phyloP scores from a whole-genome alignment of 169 alveolate genomes.

The Eimeria sp. region DNA sequence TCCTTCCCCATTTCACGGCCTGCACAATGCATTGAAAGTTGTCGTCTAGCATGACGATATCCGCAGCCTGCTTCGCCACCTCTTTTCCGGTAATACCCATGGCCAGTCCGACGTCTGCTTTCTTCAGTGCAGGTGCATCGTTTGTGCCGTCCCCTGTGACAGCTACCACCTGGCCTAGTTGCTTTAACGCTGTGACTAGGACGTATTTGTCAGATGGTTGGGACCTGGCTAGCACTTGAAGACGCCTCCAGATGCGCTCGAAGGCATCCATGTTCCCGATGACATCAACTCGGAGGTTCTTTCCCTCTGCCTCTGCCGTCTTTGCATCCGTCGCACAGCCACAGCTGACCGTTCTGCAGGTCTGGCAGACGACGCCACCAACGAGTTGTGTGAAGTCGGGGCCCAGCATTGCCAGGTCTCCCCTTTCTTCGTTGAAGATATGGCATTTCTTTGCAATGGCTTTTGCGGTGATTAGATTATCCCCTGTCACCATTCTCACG shows the following conservation, averaged over 20 bases:
- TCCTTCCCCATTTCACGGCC: slow-evolving; percentile 96
- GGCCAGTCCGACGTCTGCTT: slow-evolving; percentile 97
- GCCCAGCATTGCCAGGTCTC: slow-evolving; percentile 84
- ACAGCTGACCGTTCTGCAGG: slow-evolving; percentile 86
- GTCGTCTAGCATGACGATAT: slow-evolving; percentile 95
- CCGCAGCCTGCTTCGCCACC: slow-evolving; percentile 97
- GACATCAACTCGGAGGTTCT: slow-evolving; percentile 88
- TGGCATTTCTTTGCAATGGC: slow-evolving; percentile 94
- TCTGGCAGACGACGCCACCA: slow-evolving; percentile 90
- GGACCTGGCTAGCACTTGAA: slow-evolving; percentile 95
- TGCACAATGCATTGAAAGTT: slow-evolving; percentile 93
- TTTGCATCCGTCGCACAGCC: slow-evolving; percentile 85
- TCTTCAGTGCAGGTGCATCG: slow-evolving; percentile 98
- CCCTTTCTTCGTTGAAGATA: slow-evolving; percentile 86
- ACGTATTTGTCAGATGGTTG: slow-evolving; percentile 96
- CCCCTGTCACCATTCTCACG: slow-evolving; percentile 97
- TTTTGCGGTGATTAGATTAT: slow-evolving; percentile 92
- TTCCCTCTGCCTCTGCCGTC: slow-evolving; percentile 85
- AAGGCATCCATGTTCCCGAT: slow-evolving; percentile 89
- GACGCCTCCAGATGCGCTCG: slow-evolving; percentile 82
- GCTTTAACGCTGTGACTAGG: slow-evolving; percentile 87
- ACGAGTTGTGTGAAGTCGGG: slow-evolving; percentile 80
- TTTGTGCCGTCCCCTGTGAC: slow-evolving; percentile 98
- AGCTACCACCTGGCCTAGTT: slow-evolving; percentile 92
- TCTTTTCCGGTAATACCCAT: slow-evolving; percentile 96